A percentile compares a stretch with the other conserved stretches of the same genome.
phyloP scores from a whole-genome alignment of 2,329 filamentous ascomycete genomes.

The Diplodia intermedia region DNA sequence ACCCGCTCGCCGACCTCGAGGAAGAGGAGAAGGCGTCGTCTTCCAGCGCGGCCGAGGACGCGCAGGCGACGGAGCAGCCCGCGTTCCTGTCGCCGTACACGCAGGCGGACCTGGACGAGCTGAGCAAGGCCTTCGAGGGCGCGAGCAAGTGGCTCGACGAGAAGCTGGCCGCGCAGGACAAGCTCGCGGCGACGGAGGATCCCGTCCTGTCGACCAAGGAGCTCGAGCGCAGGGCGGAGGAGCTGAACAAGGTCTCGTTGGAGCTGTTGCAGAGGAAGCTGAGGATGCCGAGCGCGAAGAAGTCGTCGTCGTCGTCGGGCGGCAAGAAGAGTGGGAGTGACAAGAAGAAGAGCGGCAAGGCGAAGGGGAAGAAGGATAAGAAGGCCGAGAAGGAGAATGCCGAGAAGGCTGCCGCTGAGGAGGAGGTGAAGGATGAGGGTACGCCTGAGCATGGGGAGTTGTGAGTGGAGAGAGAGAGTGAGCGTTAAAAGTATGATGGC shows the following conservation, averaged over 20 bases:
- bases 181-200: slow-evolving; percentile 73
- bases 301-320: background rate
- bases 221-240: slow-evolving; percentile 69
- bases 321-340: slow-evolving; percentile 42
- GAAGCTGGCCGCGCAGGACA: slow-evolving; percentile 73
- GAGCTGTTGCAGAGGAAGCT: slow-evolving; percentile 75
- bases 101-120: slow-evolving; percentile 70
- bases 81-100: slow-evolving; percentile 77
- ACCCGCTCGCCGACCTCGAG: slow-evolving; percentile 60
- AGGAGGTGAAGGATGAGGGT: slow-evolving; percentile 1
- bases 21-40: slow-evolving; percentile 65
- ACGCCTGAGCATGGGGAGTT: slow-evolving; percentile 33
- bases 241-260: slow-evolving; percentile 73
- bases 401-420: slow-evolving; percentile 32
- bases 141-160: slow-evolving; percentile 77
- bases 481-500: background rate
- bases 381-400: slow-evolving; percentile 34
- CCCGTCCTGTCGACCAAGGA: slow-evolving; percentile 77
- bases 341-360: slow-evolving; percentile 46
- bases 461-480: slow-evolving; percentile 9
- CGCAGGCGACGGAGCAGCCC: slow-evolving; percentile 46
- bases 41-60: slow-evolving; percentile 46
- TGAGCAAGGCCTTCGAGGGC: slow-evolving; percentile 68
- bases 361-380: slow-evolving; percentile 37
- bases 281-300: slow-evolving; percentile 51